These are phyloP conservation scores for Aquilaria malaccensis DNA, from an alignment of 345 rosid genomes.

Conservation along the genomic window DNA sequence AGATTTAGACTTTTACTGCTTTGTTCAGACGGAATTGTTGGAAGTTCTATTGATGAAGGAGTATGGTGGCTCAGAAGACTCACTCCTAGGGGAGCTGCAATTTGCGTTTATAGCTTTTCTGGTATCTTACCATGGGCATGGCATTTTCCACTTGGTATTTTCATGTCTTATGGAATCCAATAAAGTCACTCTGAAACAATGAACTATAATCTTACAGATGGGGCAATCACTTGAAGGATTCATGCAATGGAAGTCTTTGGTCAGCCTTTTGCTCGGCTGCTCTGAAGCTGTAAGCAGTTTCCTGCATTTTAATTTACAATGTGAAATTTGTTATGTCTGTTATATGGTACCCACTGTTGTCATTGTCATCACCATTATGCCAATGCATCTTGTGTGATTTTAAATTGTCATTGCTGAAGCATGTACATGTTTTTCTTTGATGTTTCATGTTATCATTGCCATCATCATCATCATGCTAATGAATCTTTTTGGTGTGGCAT, in stretches of 20 bases:
- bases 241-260: conserved; percentile 89
- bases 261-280: conserved; percentile 80
- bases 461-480: not conserved
- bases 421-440: no score
- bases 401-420: no score
- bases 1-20: conserved; percentile 7
- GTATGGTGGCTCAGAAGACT: conserved; percentile 68
- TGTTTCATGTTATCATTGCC: not conserved
- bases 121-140: conserved; percentile 35
- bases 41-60: conserved; percentile 52
- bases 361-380: no score
- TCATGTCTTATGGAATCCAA: conserved; percentile 4
- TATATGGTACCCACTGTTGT: not conserved
- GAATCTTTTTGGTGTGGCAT: not conserved
- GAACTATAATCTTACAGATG: conserved; percentile 56
- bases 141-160: not conserved
- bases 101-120: conserved; percentile 84
- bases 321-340: not conserved
- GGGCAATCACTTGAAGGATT: conserved; percentile 93
- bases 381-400: no score
- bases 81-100: conserved; percentile 84
- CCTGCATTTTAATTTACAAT: not conserved
- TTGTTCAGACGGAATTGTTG: conserved; percentile 53
- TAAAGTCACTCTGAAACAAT: conserved; percentile 4
- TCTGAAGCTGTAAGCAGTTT: conserved; percentile 66